These are phyloP conservation scores for Alternaria triticimaculans DNA, from an alignment of 2,329 filamentous ascomycete genomes.

Conservation along the genomic window DNA sequence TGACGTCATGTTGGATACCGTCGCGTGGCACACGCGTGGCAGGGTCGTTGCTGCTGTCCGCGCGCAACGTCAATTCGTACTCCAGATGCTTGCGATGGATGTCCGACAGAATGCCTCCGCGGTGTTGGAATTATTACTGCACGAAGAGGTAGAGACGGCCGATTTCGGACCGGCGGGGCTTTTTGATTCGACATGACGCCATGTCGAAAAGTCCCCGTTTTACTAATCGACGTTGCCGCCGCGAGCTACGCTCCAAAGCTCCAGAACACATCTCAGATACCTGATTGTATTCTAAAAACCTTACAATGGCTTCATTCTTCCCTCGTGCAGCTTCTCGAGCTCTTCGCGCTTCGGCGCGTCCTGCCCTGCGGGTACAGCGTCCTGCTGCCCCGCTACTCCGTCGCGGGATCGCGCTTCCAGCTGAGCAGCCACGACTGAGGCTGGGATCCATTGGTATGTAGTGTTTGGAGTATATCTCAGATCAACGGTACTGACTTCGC, in stretches of 20 bases:
- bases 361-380: constrained; percentile 34
- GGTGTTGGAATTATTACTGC: not conserved
- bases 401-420: constrained; percentile 46
- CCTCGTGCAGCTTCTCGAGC: constrained; percentile 46
- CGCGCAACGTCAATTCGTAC: not conserved
- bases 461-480: not conserved
- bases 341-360: constrained; percentile 36
- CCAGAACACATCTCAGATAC: not conserved
- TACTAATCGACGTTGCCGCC: constrained; percentile 2
- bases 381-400: constrained; percentile 43
- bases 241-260: constrained; percentile 1
- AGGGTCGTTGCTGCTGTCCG: not conserved
- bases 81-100: not conserved
- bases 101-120: not conserved
- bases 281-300: not conserved
- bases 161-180: constrained; percentile 9
- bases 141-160: not conserved
- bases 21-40: not conserved
- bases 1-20: constrained; percentile 1
- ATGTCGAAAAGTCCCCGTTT: constrained; percentile 10
- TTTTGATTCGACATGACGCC: constrained; percentile 18
- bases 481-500: not conserved
- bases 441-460: constrained; percentile 50
- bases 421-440: constrained; percentile 52
- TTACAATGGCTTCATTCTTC: constrained; percentile 45